Evolutionary conservation across 768 basidiomycete genomes (phyloP).

Genomic region (Termitomyces sp.): DNA sequence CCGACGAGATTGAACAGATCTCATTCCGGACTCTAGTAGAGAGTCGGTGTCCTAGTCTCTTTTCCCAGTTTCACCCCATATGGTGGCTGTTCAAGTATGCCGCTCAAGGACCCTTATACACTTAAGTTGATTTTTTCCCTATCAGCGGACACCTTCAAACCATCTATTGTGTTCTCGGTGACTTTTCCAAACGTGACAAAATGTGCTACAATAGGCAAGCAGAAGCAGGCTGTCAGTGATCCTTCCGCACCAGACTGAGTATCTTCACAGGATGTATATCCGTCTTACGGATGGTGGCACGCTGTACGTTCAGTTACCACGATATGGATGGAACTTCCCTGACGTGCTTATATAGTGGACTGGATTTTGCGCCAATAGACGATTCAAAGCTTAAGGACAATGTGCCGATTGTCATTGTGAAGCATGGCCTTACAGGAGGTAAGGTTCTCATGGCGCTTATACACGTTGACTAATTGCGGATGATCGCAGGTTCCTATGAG

Average conservation of each 20-base stretch:
- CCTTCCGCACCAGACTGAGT: not conserved
- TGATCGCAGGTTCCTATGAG: constrained; percentile 74
- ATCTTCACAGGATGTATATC: constrained; percentile 35
- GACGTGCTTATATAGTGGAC: constrained; percentile 34
- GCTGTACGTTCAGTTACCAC: constrained; percentile 34
- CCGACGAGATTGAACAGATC: constrained; percentile 26
- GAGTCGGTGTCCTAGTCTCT: constrained; percentile 36
- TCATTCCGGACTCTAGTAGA: constrained; percentile 35
- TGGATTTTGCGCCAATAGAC: constrained; percentile 57
- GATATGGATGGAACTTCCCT: not conserved
- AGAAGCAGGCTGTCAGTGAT: constrained; percentile 4
- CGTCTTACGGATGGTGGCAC: constrained; percentile 59
- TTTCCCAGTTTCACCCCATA: constrained; percentile 34
- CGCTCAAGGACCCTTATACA: not conserved
- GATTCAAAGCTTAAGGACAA: constrained; percentile 29
- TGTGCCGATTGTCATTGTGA: constrained; percentile 51
- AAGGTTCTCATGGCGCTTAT: not conserved
- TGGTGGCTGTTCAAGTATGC: constrained; percentile 48
- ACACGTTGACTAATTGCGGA: constrained; percentile 3
- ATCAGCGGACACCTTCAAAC: constrained; percentile 62
- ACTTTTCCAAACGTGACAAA: constrained; percentile 52
- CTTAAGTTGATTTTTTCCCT: not conserved
- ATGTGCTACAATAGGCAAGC: constrained; percentile 52
- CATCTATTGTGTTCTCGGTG: constrained; percentile 50
- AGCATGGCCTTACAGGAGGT: constrained; percentile 54